These are phyloP conservation scores for Alisma plantagoaquatica DNA, from an alignment of 106 monocot species.

Conservation along the genomic window DNA sequence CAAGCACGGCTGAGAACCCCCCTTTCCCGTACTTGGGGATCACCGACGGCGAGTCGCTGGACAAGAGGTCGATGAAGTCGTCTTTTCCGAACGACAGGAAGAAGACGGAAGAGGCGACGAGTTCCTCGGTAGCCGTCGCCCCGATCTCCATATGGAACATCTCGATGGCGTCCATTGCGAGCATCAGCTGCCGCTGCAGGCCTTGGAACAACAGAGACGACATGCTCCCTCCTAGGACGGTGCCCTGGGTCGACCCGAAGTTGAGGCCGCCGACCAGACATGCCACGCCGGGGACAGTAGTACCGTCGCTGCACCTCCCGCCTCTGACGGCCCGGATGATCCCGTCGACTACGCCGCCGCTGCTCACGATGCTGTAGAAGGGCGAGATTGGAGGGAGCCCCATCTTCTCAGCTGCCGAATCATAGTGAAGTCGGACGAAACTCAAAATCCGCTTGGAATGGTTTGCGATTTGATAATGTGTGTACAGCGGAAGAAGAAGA, in stretches of 20 bases:
- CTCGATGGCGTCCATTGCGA: slow-evolving; percentile 26
- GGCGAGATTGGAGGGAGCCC: slow-evolving; percentile 16
- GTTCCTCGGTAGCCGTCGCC: background rate
- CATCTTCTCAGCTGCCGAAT: slow-evolving; percentile 24
- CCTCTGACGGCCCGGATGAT: too few relatives aligned
- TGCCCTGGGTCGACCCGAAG: slow-evolving; percentile 31
- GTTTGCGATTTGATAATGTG: background rate
- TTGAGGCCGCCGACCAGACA: slow-evolving; percentile 20
- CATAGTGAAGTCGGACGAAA: too few relatives aligned
- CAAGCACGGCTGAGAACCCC: slow-evolving; percentile 28
- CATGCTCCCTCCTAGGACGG: slow-evolving; percentile 10
- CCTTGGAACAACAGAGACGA: slow-evolving; percentile 11
- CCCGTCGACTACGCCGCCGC: too few relatives aligned
- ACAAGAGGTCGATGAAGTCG: slow-evolving; percentile 23
- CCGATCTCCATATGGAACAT: slow-evolving; percentile 20
- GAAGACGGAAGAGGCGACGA: slow-evolving; percentile 15
- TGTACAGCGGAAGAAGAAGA: background rate
- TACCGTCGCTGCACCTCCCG: too few relatives aligned
- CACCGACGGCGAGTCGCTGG: slow-evolving; percentile 1
- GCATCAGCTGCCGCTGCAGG: slow-evolving; percentile 24
- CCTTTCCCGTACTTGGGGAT: slow-evolving; percentile 29
- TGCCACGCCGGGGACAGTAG: too few relatives aligned
- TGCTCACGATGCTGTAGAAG: slow-evolving; percentile 11
- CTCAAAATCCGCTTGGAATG: too few relatives aligned
- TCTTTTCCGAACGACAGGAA: slow-evolving; percentile 40